A percentile compares a stretch with the other conserved stretches of the same genome.
phyloP scores from a whole-genome alignment of 1,139 yeast genomes.

The Saccharomyces uvarum region DNA sequence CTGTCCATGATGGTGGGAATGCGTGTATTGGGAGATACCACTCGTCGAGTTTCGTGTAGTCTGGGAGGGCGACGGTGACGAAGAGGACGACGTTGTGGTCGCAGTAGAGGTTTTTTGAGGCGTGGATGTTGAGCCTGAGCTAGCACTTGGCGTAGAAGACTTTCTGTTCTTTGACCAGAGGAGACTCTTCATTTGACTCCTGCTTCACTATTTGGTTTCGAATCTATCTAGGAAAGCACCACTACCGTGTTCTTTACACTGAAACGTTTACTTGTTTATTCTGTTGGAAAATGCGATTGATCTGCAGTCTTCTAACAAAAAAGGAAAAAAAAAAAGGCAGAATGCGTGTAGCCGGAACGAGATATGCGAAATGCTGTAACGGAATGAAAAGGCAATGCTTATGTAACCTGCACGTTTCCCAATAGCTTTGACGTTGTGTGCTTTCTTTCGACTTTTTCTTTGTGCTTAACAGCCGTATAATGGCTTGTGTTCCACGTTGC shows the following conservation, averaged over 20 bases:
- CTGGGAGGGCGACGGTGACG: neutral
- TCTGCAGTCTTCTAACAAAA: neutral
- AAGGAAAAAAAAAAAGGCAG: neutral
- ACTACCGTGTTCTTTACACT: neutral
- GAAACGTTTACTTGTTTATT: neutral
- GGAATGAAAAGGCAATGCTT: neutral
- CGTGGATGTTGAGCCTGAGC: constrained; percentile 2
- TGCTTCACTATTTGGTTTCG: neutral
- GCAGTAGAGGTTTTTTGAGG: constrained; percentile 1
- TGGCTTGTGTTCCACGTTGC: neutral
- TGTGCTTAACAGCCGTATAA: neutral
- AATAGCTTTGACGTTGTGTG: neutral
- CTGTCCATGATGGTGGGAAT: neutral
- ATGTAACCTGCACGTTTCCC: neutral
- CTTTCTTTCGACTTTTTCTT: neutral
- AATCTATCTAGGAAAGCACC: neutral
- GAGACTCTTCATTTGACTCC: constrained; percentile 10
- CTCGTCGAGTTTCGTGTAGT: neutral
- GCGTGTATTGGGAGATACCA: neutral
- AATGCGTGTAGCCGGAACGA: neutral
- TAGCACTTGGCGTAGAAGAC: constrained; percentile 4
- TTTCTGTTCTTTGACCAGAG: constrained; percentile 11
- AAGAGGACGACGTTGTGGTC: neutral
- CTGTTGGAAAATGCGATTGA: neutral
- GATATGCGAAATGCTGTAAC: neutral